Percentiles rank a stretch among this genome's conserved stretches.
These are phyloP conservation scores for Cinnamomum chago DNA, from an alignment of 164 flowering plant species.

Conservation along the genomic window DNA sequence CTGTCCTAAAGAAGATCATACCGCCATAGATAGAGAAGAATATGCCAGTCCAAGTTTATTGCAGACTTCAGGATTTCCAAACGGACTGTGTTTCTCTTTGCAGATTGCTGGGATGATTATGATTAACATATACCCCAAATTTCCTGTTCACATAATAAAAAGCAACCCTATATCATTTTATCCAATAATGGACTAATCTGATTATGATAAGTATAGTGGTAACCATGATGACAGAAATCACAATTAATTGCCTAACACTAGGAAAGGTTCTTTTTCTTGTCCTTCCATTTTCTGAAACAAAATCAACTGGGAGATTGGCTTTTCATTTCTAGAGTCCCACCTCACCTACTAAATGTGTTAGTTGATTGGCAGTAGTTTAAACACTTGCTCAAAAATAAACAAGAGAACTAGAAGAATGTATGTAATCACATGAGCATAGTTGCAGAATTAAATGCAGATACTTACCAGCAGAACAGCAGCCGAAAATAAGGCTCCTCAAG, in stretches of 20 bases:
- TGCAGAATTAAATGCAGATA: neutral
- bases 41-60: conserved; percentile 58
- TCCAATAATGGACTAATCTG: neutral
- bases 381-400: neutral
- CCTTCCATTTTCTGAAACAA: no score
- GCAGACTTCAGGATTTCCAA: conserved; percentile 60
- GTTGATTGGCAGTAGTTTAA: neutral
- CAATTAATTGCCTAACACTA: no score
- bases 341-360: no score
- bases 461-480: conserved; percentile 78
- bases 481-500: conserved; percentile 66
- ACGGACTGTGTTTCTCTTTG: conserved; percentile 68
- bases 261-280: no score
- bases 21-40: conserved; percentile 85
- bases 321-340: neutral
- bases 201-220: no score
- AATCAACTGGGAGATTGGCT: neutral
- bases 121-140: conserved; percentile 70
- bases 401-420: no score
- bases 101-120: conserved; percentile 83
- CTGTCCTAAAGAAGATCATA: conserved; percentile 21
- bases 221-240: no score
- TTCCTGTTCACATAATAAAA: conserved; percentile 41
- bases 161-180: neutral
- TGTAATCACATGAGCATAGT: neutral